Conservation (phyloP, 495 filamentous ascomycete genomes). For the Aspergillus heteromorphus region DNA sequence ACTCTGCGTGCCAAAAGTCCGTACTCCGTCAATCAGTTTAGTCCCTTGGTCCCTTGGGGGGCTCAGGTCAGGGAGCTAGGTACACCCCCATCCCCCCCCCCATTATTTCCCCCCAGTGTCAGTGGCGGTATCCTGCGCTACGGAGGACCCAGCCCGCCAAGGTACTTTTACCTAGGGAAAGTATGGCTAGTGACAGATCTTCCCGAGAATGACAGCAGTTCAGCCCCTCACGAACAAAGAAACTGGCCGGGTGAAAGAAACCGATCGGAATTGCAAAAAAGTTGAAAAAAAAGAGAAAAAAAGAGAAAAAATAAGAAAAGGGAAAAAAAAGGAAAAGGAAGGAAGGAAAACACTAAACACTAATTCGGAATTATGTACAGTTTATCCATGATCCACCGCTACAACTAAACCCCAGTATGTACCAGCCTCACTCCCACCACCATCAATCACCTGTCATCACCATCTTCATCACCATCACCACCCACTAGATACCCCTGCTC, state of each 20-base stretch:
- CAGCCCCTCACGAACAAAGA: background rate
- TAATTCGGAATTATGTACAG: background rate
- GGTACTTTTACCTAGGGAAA: background rate
- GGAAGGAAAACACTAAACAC: background rate
- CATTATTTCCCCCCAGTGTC: too few species aligned
- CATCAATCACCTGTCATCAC: too few species aligned
- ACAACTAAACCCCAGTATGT: too few species aligned
- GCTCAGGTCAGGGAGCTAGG: background rate
- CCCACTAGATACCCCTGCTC: background rate
- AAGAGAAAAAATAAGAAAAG: constrained; percentile 9
- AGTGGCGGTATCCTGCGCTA: background rate
- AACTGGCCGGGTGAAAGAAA: background rate
- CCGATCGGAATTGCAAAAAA: too few species aligned
- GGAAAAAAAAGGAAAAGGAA: constrained; percentile 9
- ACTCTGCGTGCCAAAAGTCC: background rate
- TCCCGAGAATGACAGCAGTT: constrained; percentile 1
- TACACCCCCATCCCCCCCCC: background rate
- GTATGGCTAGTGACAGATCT: constrained; percentile 1
- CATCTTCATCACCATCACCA: background rate
- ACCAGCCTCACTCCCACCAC: background rate
- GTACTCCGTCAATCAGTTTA: too few species aligned
- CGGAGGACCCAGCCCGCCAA: background rate
- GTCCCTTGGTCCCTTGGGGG: too few species aligned
- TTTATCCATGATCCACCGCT: too few species aligned
- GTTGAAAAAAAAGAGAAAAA: constrained; percentile 7